A percentile compares a stretch with the other conserved stretches of the same genome.
phyloP scores from a whole-genome alignment of 2,329 filamentous ascomycete genomes.

The Albifimbria verrucaria region DNA sequence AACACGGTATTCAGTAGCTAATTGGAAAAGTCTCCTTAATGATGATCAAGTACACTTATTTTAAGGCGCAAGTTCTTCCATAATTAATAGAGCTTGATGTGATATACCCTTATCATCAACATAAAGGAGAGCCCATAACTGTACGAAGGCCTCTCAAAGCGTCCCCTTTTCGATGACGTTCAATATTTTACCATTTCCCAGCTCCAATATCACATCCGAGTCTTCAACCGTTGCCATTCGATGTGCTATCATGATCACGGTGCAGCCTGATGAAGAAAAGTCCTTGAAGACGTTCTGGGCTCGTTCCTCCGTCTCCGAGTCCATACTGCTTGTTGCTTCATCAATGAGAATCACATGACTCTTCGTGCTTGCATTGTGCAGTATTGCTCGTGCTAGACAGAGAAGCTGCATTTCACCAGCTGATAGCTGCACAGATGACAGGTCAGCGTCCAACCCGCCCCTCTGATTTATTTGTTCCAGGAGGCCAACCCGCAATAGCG shows the following conservation, averaged over 20 bases:
- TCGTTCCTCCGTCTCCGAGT: constrained; percentile 21
- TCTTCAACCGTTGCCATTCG: constrained; percentile 21
- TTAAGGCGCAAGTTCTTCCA: too few relatives aligned
- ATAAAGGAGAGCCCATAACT: too few relatives aligned
- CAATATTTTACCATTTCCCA: too few relatives aligned
- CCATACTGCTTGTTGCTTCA: constrained; percentile 29
- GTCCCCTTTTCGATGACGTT: too few relatives aligned
- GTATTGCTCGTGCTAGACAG: constrained; percentile 41
- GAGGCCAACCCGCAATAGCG: constrained; percentile 42
- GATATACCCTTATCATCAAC: too few relatives aligned
- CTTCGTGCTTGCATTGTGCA: constrained; percentile 22
- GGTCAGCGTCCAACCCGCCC: constrained; percentile 33
- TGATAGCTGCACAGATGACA: constrained; percentile 31
- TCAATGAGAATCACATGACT: constrained; percentile 31
- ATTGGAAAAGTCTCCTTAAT: too few relatives aligned
- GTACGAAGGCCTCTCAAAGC: too few relatives aligned
- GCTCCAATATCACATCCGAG: constrained; percentile 24
- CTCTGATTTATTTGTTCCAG: constrained; percentile 31
- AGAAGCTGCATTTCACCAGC: constrained; percentile 47
- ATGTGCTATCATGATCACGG: constrained; percentile 27
- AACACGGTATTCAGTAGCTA: too few relatives aligned
- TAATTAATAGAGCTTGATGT: too few relatives aligned
- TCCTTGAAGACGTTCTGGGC: constrained; percentile 17
- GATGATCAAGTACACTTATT: too few relatives aligned
- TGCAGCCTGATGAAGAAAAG: constrained; percentile 18